These are phyloP conservation scores for Bifiguratus adelaidae DNA, from an alignment of 192 early-diverging fungal species.

Conservation along the genomic window DNA sequence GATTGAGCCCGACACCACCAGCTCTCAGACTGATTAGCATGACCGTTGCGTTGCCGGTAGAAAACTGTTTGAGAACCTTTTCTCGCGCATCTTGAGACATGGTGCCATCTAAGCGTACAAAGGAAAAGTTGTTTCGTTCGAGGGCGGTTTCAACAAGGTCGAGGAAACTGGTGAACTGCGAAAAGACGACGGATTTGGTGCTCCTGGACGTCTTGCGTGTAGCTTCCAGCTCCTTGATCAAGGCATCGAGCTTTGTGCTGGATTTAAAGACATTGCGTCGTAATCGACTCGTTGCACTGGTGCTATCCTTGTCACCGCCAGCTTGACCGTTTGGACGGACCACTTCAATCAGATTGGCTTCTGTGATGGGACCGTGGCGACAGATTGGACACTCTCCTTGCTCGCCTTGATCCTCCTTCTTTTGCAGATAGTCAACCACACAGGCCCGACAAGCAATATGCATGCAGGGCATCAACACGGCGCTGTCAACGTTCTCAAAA, in stretches of 20 bases:
- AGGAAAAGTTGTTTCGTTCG: constrained; percentile 38
- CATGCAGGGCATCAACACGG: constrained; percentile 42
- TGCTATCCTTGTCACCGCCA: not conserved
- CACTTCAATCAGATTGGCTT: constrained; percentile 30
- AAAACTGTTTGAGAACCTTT: constrained; percentile 44
- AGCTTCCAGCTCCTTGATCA: constrained; percentile 23
- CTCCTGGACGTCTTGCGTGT: constrained; percentile 1
- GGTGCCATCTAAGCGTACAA: constrained; percentile 73
- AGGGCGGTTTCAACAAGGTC: constrained; percentile 56
- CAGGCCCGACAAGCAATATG: constrained; percentile 41
- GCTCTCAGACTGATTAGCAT: constrained; percentile 62
- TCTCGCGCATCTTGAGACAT: constrained; percentile 46
- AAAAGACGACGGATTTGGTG: constrained; percentile 83
- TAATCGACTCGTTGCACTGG: not conserved
- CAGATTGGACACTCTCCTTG: constrained; percentile 43
- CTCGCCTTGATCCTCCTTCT: constrained; percentile 26
- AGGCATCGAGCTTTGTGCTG: constrained; percentile 36
- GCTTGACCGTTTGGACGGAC: not conserved
- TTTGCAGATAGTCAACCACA: constrained; percentile 39
- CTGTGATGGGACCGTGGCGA: constrained; percentile 30
- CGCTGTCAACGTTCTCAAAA: constrained; percentile 33
- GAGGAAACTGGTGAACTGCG: constrained; percentile 86
- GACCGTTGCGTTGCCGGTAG: constrained; percentile 31
- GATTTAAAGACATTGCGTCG: constrained; percentile 9
- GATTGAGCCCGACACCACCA: constrained; percentile 70